Evolutionary conservation across 2,329 filamentous ascomycete genomes (phyloP), one percentile per base, ranked within the genome.

Genomic region (Westerdykella ornata): DNA sequence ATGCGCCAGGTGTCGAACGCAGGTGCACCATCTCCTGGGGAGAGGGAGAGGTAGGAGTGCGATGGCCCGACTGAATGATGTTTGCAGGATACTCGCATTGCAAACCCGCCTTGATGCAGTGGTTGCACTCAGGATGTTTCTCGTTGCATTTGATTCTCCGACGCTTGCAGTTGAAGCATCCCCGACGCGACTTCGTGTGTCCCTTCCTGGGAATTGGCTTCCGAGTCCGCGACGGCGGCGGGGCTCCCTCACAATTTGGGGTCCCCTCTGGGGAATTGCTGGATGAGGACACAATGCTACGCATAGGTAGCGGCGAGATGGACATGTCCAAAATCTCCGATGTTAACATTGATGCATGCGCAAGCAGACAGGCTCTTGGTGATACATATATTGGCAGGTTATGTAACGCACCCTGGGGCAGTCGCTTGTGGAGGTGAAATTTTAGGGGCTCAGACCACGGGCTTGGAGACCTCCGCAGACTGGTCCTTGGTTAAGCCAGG

Each of bases 121-220:
- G 79, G 1, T 73, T 74, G 53, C 81, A 84, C 9, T 74, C 68
- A 19, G 81, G 81, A 20, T 69, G 73, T n/a, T 70, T 79, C 60
- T 84, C 81, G 64, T 82, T 80, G 57, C 81, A 84, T 74, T 82
- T 84, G 59, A 84, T 82, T 44, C 80, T 74, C 31, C 80, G 68
- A 42, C 75, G 70, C 62, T 84, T 84, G 67, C 81, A 84, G 57
- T 81, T 81, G 60, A 75, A 83, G 62, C 81, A 84, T 7, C 80
- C 81, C 13, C 75, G 69, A 17, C 81, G 72, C 38, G 77, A 81
- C 60, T 84, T 84, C 9, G 77, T 82, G 48, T 84, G 81, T 0
- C 80, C 79, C 46, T 78, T 72, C 41, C 80, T 53, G 3, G 62
- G 62, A 20, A 65, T 62, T 1, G 62, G 62, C 41, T 60, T 65